A percentile compares a stretch with the other conserved stretches of the same genome.
Evolutionary conservation across 2,329 filamentous ascomycete genomes (phyloP).

Genomic region (Colletotrichum filicis): DNA sequence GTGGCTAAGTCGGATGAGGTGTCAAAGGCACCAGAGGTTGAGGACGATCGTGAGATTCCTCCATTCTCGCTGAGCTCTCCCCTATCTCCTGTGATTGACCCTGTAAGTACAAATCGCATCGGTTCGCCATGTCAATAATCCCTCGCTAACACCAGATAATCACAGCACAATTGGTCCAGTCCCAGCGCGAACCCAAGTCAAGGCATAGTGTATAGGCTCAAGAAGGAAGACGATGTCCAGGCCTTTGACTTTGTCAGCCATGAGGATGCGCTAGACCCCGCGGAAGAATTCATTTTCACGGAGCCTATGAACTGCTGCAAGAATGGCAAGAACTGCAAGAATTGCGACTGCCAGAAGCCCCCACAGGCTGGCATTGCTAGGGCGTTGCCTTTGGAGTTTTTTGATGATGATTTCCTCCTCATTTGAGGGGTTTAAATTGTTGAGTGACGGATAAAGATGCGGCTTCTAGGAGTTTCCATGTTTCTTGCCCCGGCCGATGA

Average conservation of each 20-base stretch:
- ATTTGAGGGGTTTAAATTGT: background rate
- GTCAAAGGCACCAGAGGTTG: background rate
- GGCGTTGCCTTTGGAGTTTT: background rate
- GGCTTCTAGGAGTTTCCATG: no score
- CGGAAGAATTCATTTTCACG: background rate
- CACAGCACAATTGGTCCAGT: background rate
- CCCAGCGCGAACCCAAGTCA: no score
- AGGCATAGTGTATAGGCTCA: background rate
- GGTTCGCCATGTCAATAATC: background rate
- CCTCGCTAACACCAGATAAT: background rate
- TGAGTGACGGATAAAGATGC: no score
- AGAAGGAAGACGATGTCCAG: background rate
- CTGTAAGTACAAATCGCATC: background rate
- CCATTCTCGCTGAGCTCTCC: background rate
- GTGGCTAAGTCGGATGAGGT: no score
- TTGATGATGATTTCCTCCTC: background rate
- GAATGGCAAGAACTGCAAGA: background rate
- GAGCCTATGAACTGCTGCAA: background rate
- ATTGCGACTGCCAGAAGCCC: background rate
- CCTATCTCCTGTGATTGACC: background rate
- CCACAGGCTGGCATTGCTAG: background rate
- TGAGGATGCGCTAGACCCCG: background rate
- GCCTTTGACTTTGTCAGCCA: background rate
- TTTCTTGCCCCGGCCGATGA: no score
- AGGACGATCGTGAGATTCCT: background rate